Evolutionary conservation across 352 stramenopile genomes (phyloP).

Genomic region (Phytophthora podocarpi): DNA sequence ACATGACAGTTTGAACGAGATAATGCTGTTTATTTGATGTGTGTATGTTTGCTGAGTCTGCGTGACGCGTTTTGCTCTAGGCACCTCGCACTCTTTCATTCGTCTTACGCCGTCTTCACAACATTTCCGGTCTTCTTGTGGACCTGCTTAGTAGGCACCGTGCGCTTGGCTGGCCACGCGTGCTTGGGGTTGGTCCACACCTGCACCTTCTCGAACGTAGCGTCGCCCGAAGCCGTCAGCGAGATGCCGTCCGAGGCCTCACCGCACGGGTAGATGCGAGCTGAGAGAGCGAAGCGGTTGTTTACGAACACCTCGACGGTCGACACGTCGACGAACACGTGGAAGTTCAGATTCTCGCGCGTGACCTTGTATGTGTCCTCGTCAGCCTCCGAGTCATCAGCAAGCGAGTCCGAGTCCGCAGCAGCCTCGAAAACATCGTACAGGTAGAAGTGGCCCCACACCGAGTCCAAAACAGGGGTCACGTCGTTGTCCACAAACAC

Average conservation of each 20-base stretch:
- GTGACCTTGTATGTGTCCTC: slow-evolving; percentile 38
- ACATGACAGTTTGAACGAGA: not conserved
- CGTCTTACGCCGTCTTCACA: not conserved
- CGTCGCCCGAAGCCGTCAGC: slow-evolving; percentile 42
- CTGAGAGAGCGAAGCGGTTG: slow-evolving; percentile 64
- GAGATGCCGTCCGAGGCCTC: slow-evolving; percentile 65
- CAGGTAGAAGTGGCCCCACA: slow-evolving; percentile 63
- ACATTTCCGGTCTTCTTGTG: slow-evolving; percentile 22
- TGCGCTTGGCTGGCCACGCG: slow-evolving; percentile 54
- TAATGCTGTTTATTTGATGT: not conserved
- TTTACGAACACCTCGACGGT: slow-evolving; percentile 77
- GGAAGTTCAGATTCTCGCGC: slow-evolving; percentile 59
- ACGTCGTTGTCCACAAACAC: slow-evolving; percentile 47
- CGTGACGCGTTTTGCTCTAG: not conserved
- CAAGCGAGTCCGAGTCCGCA: slow-evolving; percentile 10
- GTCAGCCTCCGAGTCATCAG: slow-evolving; percentile 12
- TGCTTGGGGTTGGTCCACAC: slow-evolving; percentile 73
- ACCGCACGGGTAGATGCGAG: slow-evolving; percentile 68
- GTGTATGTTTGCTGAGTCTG: not conserved
- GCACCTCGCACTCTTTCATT: not conserved
- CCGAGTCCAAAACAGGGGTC: slow-evolving; percentile 35
- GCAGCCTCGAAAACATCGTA: slow-evolving; percentile 50
- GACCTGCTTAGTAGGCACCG: slow-evolving; percentile 30
- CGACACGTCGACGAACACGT: slow-evolving; percentile 73
- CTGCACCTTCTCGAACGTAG: slow-evolving; percentile 65